phyloP scores from a whole-genome alignment of 495 filamentous ascomycete genomes.

The Neurospora sp. region DNA sequence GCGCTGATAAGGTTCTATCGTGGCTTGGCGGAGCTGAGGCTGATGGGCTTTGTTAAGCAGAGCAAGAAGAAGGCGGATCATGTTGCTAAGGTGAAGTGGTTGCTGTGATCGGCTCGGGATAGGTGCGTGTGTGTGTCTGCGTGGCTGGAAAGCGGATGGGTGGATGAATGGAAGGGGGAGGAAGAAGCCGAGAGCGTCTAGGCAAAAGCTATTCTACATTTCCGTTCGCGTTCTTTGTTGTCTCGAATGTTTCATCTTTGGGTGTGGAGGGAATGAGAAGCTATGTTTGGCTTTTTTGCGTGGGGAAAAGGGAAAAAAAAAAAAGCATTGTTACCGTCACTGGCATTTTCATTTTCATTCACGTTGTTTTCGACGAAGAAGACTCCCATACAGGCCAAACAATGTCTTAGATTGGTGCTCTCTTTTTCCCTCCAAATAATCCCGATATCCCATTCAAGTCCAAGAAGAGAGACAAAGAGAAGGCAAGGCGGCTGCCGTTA shows the following conservation, averaged over 20 bases:
- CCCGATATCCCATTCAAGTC: background rate
- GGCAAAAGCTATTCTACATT: background rate
- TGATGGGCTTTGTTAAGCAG: constrained; percentile 76
- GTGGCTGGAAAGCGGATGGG: background rate
- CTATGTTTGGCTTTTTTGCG: constrained; percentile 1
- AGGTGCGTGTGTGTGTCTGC: too few relatives aligned
- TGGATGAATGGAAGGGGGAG: background rate
- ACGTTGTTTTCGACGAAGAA: background rate
- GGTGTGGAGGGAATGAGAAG: background rate
- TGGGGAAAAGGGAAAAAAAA: background rate
- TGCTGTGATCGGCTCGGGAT: constrained; percentile 8
- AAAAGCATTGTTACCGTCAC: constrained; percentile 4
- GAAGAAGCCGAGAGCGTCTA: background rate
- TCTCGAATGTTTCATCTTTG: background rate
- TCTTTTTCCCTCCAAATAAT: background rate
- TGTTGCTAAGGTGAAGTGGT: constrained; percentile 61
- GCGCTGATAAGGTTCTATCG: constrained; percentile 69
- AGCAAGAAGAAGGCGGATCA: constrained; percentile 90
- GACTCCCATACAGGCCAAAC: background rate
- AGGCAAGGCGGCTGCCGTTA: background rate
- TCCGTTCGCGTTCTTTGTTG: background rate
- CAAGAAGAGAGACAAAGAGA: background rate
- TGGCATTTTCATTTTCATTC: background rate
- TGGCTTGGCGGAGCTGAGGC: constrained; percentile 70
- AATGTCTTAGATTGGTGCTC: background rate